Base-by-base conservation (phyloP, 2,329 filamentous ascomycete genomes). In the Exophiala dermatitidis region DNA sequence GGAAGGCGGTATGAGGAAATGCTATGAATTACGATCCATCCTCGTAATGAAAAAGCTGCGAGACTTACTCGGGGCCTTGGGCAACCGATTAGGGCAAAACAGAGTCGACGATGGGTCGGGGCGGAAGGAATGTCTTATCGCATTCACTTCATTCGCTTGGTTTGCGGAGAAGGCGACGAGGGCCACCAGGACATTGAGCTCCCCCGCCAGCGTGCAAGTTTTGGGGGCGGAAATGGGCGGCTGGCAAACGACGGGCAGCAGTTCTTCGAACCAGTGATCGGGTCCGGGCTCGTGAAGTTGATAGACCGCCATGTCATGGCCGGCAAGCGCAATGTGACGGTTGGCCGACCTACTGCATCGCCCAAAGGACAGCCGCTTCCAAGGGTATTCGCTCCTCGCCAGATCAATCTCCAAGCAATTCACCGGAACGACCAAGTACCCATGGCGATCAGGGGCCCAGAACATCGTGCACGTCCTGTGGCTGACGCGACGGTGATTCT, bases 151-250 rank as follows among this genome's bases (percentile, higher is more conserved):
- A 6, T n/a, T 4, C 3, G 30, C 32, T 10, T 36, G 48, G 2
- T 33, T 10, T 3, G 52, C 38, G 8, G 40, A 43, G 19, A 43
- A 43, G 19, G 40, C 40, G 7, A 43, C 10, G 5, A 43, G 12
- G 6, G 41, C 56, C 6, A 58, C 36, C 33, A 58, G 32, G 28
- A 58, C 50, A 19, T 36, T 53, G 6, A 58, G 49, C 26, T 58
- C 38, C 5, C 56, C 56, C 7, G 56, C 52, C 7, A 58, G 38
- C 6, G 9, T 47, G 28, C 56, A 58, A 4, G 9, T 40, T 31
- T 29, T 28, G 9, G 34, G 4, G n/a, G 31, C 45, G 29, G 29
- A 7, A 3, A 30, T n/a, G 12, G 48, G 41, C 8, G 54, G 19
- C 28, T 44, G 5, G 33, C 30, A 54, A 9, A 44, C 48, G 19